phyloP scores from a whole-genome alignment of 306 rosid genomes.

The Gynostemma pentaphyllum region DNA sequence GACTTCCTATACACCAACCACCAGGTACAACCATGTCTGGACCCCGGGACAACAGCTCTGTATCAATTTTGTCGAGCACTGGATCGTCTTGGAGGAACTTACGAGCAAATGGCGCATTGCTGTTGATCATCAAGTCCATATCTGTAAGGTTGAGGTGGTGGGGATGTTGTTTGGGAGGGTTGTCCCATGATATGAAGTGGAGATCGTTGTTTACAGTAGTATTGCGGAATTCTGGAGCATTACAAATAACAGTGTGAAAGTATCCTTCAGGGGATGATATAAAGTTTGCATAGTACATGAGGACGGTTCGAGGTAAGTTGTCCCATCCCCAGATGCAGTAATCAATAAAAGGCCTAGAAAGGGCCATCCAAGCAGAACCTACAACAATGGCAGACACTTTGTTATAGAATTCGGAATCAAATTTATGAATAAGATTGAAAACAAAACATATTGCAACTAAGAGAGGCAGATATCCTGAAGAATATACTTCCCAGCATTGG shows the following conservation, averaged over 20 bases:
- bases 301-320: conserved; percentile 61
- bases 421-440: too few relatives aligned
- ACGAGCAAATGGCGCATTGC: conserved; percentile 85
- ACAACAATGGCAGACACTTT: conserved; percentile 16
- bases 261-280: conserved; percentile 88
- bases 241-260: too few relatives aligned
- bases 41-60: conserved; percentile 45
- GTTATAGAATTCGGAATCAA: not conserved
- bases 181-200: conserved; percentile 88
- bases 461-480: too few relatives aligned
- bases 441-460: not conserved
- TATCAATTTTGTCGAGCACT: conserved; percentile 59
- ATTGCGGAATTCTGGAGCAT: conserved; percentile 76
- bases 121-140: conserved; percentile 49
- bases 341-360: conserved; percentile 74
- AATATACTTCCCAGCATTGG: too few relatives aligned
- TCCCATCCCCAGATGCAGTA: conserved; percentile 92
- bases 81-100: conserved; percentile 66
- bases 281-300: conserved; percentile 83
- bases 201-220: conserved; percentile 80
- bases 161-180: conserved; percentile 96
- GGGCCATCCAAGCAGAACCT: conserved; percentile 98
- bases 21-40: conserved; percentile 78
- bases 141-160: conserved; percentile 57
- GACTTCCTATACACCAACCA: conserved; percentile 81